Evolutionary conservation across 2,329 filamentous ascomycete genomes (phyloP).

Genomic region (Hypoxylon sp.): DNA sequence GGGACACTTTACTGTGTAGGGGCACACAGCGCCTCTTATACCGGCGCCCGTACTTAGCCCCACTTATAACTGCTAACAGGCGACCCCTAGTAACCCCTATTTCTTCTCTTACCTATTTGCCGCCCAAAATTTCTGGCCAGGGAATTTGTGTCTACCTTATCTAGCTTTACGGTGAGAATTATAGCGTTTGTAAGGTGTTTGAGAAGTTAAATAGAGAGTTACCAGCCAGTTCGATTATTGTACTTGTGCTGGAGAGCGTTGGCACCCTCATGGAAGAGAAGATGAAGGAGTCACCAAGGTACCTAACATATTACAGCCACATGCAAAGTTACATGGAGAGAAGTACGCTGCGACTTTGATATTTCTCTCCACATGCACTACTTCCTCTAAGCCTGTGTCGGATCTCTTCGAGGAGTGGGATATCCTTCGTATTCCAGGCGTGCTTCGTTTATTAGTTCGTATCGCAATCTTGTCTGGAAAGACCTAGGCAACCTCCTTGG

Average conservation of each 20-base stretch:
- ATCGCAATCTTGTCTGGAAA: constrained; percentile 20
- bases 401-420: constrained; percentile 14
- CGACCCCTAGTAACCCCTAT: too few species aligned
- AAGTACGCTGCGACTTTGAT: constrained; percentile 20
- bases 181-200: constrained; percentile 7
- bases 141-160: too few species aligned
- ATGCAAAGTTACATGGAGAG: constrained; percentile 1
- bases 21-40: too few species aligned
- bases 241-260: constrained; percentile 17
- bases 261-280: constrained; percentile 18
- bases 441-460: constrained; percentile 4
- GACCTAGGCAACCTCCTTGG: constrained; percentile 3
- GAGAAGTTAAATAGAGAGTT: constrained; percentile 5
- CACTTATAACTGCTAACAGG: too few species aligned
- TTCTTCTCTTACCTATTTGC: too few species aligned
- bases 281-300: constrained; percentile 1
- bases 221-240: neutral
- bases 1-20: too few species aligned
- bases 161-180: constrained; percentile 4
- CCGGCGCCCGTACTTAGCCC: too few species aligned
- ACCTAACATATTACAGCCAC: constrained; percentile 8
- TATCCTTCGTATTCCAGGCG: constrained; percentile 17
- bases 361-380: constrained; percentile 22
- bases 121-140: too few species aligned
- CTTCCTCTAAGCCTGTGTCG: constrained; percentile 3